These are phyloP conservation scores for Kalmanozyma brasiliensis DNA, from an alignment of 1,284 basidiomycete species.

Conservation along the genomic window DNA sequence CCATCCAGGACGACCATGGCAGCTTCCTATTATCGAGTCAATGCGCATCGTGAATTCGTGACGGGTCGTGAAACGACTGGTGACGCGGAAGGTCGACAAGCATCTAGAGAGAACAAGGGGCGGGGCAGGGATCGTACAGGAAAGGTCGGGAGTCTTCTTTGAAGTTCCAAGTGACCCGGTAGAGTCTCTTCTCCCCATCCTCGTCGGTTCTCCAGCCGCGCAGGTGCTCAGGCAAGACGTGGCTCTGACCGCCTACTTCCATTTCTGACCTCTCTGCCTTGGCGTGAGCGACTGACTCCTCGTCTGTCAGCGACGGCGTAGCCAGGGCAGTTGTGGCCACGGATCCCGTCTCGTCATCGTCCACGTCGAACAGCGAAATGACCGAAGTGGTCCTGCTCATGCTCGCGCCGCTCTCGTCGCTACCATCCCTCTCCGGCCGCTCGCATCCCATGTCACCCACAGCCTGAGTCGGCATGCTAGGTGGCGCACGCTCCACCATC, in stretches of 20 bases:
- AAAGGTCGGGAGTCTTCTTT: constrained; percentile 33
- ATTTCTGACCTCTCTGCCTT: constrained; percentile 1
- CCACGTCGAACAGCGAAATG: constrained; percentile 26
- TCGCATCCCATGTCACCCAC: neutral
- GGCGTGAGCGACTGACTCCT: too few relatives aligned
- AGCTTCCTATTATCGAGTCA: too few relatives aligned
- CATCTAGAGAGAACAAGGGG: neutral
- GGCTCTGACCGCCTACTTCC: neutral
- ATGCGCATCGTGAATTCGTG: neutral
- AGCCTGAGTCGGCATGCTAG: neutral
- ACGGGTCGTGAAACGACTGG: too few relatives aligned
- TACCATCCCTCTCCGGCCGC: constrained; percentile 30
- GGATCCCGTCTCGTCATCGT: constrained; percentile 13
- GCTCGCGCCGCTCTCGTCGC: constrained; percentile 18
- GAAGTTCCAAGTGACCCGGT: constrained; percentile 34
- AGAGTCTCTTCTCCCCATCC: constrained; percentile 22
- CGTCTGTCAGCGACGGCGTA: constrained; percentile 17
- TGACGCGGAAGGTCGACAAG: too few relatives aligned
- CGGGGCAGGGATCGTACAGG: constrained; percentile 20
- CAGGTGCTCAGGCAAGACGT: constrained; percentile 16
- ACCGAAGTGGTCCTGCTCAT: constrained; percentile 26
- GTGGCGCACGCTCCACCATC: constrained; percentile 61
- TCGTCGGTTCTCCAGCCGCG: constrained; percentile 26
- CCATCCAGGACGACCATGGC: too few relatives aligned
- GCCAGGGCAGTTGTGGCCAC: constrained; percentile 23